Conservation (phyloP, 2,329 filamentous ascomycete genomes). For the Botrytis cinerea region DNA sequence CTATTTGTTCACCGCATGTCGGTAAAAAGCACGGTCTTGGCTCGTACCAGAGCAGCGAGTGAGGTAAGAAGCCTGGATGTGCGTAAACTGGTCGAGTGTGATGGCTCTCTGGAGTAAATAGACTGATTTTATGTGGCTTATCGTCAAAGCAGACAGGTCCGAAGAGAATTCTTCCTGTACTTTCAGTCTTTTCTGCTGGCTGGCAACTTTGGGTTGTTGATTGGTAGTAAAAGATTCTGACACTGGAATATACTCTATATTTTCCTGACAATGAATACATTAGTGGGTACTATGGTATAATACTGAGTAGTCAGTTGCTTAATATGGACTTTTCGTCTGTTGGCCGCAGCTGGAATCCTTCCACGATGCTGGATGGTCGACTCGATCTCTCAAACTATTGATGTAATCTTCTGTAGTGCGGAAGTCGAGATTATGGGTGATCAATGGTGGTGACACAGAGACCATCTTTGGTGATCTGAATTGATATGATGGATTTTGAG, state of each 20-base stretch:
- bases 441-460: neutral
- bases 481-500: too few relatives aligned
- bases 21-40: neutral
- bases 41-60: neutral
- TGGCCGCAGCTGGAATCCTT: neutral
- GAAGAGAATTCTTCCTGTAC: neutral
- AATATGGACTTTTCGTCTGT: too few relatives aligned
- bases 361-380: neutral
- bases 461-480: neutral
- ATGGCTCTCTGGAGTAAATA: neutral
- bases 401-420: neutral
- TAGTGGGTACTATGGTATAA: neutral
- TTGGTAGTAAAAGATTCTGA: rapidly evolving
- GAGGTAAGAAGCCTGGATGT: neutral
- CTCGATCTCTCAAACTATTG: neutral
- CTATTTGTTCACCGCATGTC: neutral
- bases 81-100: rapidly evolving
- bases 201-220: neutral
- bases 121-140: neutral
- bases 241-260: rapidly evolving
- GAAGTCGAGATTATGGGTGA: neutral
- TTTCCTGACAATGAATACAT: neutral
- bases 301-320: neutral
- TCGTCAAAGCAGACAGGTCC: neutral
- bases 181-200: neutral